Evolutionary conservation across 202 grass and related monocot genomes (phyloP), one percentile per base, ranked within the genome.

Genomic region (Dendrocalamus latiflorus): DNA sequence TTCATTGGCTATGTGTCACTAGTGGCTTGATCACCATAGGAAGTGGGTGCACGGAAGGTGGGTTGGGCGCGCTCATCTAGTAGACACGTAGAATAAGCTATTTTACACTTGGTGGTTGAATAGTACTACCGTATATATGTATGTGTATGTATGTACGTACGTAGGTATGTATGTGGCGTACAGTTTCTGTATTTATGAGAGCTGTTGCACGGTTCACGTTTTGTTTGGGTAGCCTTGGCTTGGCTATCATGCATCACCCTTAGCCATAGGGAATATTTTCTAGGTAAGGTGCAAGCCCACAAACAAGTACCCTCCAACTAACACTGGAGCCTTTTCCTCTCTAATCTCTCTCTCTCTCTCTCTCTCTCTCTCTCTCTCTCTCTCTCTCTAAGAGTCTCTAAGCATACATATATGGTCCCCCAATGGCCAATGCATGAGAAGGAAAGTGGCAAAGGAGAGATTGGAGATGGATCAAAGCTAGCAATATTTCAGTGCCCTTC

Each of bases 251-350:
- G 77, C 72, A 71, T 71, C 78, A 41, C 61, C 41, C 72, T 54
- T 54, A 67, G 67, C 53, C 53, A 77, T 70, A 76, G 72, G 80
- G 79, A 90, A 83, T 79, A 79, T 78, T 89, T 73, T 68, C 37
- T 34, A 74, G 26, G 16, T 53, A 38, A 11, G 53, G 1, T 22
- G 9, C 49, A 65, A 73, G 58, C 49, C 57, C 80, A 89, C 37
- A 65, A 91, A 87, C 89, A 94, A 76, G 86, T 85, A 94, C 89
- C 84, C 84, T 87, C 81, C 92, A 92, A 90, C 92, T 68, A 92
- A 83, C 89, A 43, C 80, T 68, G 42, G 14, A 34, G 66, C 24
- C 54, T 21, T n/a, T 3, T 64, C 16, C 58, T 41, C 24, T 21
- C 22, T 73, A 30, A 30, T n/a, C n/a, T n/a, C n/a, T n/a, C n/a